Base-by-base conservation (phyloP, 805 yeast genomes). In the Nakazawaea laoshanensis region DNA sequence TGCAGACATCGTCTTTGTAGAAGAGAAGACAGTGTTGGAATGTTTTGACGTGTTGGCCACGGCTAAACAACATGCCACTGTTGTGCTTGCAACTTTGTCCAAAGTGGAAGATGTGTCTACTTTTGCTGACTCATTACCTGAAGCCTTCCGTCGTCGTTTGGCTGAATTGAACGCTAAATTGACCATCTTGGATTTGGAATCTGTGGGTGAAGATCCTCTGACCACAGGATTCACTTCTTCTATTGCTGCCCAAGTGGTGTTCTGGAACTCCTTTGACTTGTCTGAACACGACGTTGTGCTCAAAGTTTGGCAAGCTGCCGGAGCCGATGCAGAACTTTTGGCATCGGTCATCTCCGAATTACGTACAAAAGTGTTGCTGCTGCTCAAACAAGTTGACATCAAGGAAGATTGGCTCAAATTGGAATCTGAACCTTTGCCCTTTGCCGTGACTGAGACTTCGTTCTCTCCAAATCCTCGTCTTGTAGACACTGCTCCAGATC, bases 301-400 rank as follows among this genome's bases (percentile, higher is more conserved):
- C 55, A 78, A 79, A 52, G 72, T 86, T 45, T 74, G 80, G 57
- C 84, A 79, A 52, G 77, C 92, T 11, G 80, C 81, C 40, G 92
- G 94, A 32, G 70, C 80, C 32, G 86, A 78, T 42, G 82, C 85
- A 39, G 95, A 87, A 59, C 61, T 80, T 38, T 67, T 86, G 42
- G 83, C 82, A 21, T 74, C 80, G 21, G 85, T 77, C 29, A 63
- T 80, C 49, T 75, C 78, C 37, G 72, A 74, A 37, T 67, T 76
- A 33, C 70, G 84, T 35, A 76, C 74, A 31, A 73, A 76, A 40
- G 70, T 70, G 13, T 64, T 67, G 32, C 71, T 55, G 24, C 49
- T 59, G 37, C 45, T 67, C 29, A 61, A 62, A 29, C 59, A 57
- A 30, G 46, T 67, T 24, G 52, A 67, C 44, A 43, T 33, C 27